phyloP scores from a whole-genome alignment of 192 early-diverging fungal genomes.

The Coemansia sp. region DNA sequence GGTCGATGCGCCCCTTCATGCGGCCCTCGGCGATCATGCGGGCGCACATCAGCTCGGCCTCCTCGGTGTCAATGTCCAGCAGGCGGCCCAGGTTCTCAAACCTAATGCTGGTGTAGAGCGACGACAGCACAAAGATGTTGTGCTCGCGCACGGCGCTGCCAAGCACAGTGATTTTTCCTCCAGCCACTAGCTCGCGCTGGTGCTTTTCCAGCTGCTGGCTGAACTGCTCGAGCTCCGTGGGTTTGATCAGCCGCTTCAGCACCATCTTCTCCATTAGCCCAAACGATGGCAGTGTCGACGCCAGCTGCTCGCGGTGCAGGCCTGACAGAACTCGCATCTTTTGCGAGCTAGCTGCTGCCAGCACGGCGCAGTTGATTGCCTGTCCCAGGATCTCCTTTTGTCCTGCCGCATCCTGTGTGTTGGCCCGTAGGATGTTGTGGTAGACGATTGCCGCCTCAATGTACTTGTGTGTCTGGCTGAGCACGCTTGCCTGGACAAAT shows the following conservation, averaged over 20 bases:
- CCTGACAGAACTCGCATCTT: conserved; percentile 85
- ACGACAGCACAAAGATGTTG: conserved; percentile 86
- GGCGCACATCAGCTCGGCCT: conserved; percentile 84
- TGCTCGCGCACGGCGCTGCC: conserved; percentile 96
- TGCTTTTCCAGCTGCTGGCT: conserved; percentile 71
- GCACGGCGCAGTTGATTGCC: conserved; percentile 89
- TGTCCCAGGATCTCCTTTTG: conserved; percentile 62
- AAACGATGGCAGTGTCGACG: conserved; percentile 73
- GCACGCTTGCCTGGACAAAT: conserved; percentile 78
- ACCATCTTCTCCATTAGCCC: conserved; percentile 96
- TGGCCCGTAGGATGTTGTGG: conserved; percentile 79
- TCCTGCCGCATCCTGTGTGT: conserved; percentile 64
- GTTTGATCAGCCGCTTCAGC: conserved; percentile 81
- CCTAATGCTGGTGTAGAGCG: conserved; percentile 91
- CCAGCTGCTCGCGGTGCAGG: conserved; percentile 91
- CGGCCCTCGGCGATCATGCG: conserved; percentile 92
- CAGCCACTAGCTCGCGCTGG: conserved; percentile 74
- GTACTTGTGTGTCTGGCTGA: conserved; percentile 87
- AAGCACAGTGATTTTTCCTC: conserved; percentile 75
- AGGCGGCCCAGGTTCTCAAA: conserved; percentile 84
- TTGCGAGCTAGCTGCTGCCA: conserved; percentile 91
- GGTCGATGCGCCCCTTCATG: conserved; percentile 91
- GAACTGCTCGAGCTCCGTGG: conserved; percentile 81
- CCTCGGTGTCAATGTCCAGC: conserved; percentile 74
- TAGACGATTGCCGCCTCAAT: conserved; percentile 85